phyloP scores from a whole-genome alignment of 2,329 filamentous ascomycete genomes.

The Ilyonectria destructans region DNA sequence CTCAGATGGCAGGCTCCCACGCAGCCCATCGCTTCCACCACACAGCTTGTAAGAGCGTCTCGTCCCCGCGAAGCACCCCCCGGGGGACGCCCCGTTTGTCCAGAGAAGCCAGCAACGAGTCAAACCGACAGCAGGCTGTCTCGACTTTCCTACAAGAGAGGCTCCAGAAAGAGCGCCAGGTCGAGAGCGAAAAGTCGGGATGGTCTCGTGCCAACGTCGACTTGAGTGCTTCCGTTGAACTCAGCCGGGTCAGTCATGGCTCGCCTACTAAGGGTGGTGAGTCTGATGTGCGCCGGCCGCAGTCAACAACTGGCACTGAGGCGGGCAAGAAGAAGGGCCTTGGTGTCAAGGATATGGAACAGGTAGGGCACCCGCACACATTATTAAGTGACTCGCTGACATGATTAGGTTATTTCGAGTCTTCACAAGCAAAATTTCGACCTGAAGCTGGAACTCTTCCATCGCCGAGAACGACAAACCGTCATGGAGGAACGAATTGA shows the following conservation, averaged over 20 bases:
- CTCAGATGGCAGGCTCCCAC: constrained; percentile 55
- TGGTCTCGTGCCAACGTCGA: constrained; percentile 57
- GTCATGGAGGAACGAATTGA: constrained; percentile 73
- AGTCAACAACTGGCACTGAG: constrained; percentile 61
- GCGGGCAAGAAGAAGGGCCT: constrained; percentile 67
- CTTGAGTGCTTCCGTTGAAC: constrained; percentile 58
- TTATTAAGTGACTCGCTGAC: constrained; percentile 19
- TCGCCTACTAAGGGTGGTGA: constrained; percentile 58
- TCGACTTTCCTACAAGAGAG: constrained; percentile 71
- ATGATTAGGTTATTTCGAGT: constrained; percentile 72
- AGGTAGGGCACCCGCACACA: constrained; percentile 61
- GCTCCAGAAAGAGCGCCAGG: constrained; percentile 66
- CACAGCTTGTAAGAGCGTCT: constrained; percentile 53
- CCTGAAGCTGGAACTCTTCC: constrained; percentile 81
- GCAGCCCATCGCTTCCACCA: constrained; percentile 61
- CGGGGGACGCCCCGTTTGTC: constrained; percentile 61
- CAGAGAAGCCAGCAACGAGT: constrained; percentile 61
- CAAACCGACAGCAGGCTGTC: constrained; percentile 57
- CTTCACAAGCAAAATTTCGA: constrained; percentile 85
- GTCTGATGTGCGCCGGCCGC: constrained; percentile 58
- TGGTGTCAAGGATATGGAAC: constrained; percentile 79
- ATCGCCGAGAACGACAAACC: constrained; percentile 76
- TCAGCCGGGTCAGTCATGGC: constrained; percentile 54
- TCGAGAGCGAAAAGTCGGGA: constrained; percentile 62
- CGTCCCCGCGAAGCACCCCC: constrained; percentile 57